Conservation (phyloP, 129 eudicot genomes). For the carrot (Daucus carota) region DNA sequence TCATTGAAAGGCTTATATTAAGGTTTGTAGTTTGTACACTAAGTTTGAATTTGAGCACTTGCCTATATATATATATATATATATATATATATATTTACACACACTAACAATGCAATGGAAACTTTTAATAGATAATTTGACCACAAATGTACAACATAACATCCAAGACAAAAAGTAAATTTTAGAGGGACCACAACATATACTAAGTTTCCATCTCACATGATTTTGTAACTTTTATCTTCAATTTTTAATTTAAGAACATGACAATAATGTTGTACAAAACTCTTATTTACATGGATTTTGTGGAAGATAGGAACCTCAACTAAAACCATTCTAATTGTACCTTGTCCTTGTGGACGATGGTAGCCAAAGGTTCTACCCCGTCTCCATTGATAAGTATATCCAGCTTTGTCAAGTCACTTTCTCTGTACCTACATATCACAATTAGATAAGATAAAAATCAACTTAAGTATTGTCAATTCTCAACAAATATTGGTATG, state of each 20-base stretch:
- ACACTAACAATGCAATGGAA: neutral
- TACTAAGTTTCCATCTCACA: neutral
- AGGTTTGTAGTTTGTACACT: too few relatives aligned
- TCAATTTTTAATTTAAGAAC: neutral
- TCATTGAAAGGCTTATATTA: too few relatives aligned
- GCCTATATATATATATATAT: too few relatives aligned
- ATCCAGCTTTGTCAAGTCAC: slow-evolving; percentile 88
- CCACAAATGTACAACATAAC: neutral
- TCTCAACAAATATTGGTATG: neutral
- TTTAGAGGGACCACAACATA: neutral
- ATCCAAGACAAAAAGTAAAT: neutral
- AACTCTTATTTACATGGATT: neutral
- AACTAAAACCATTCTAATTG: neutral
- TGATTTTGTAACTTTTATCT: neutral
- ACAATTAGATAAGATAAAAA: slow-evolving; percentile 12
- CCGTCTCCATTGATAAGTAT: slow-evolving; percentile 83
- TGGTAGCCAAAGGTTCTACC: slow-evolving; percentile 93
- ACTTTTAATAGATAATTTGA: neutral
- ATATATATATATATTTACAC: neutral
- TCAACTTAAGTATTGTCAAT: neutral
- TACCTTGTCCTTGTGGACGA: slow-evolving; percentile 96
- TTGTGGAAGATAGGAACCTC: neutral
- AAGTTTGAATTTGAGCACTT: too few relatives aligned
- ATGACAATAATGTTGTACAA: neutral
- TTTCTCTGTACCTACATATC: slow-evolving; percentile 59